Percentiles rank a stretch among this genome's conserved stretches.
Conservation (phyloP, 345 rosid species). For the Pistacia vera region DNA sequence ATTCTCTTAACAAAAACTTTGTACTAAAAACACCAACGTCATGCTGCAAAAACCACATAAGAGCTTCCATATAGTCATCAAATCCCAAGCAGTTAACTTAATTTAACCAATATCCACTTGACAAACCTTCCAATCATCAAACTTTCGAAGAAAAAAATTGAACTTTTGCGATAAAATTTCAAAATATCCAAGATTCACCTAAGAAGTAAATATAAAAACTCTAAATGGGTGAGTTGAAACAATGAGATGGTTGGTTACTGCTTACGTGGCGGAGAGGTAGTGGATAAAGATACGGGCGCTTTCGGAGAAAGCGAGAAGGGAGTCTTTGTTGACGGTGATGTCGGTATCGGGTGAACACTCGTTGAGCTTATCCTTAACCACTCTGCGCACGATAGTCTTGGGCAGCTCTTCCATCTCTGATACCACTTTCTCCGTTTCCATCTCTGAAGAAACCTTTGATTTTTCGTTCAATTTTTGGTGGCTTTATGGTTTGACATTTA, state of each 20-base stretch:
- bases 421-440: slow-evolving; percentile 55
- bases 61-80: neutral
- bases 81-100: neutral
- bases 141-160: neutral
- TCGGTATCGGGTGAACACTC: slow-evolving; percentile 70
- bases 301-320: slow-evolving; percentile 68
- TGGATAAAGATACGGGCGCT: slow-evolving; percentile 79
- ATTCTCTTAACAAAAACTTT: neutral
- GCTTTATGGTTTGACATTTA: too few species aligned
- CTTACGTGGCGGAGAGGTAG: slow-evolving; percentile 73
- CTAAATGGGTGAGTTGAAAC: slow-evolving; percentile 4
- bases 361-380: slow-evolving; percentile 84
- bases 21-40: neutral
- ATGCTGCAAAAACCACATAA: neutral
- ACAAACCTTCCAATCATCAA: neutral
- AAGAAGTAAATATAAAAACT: slow-evolving; percentile 7
- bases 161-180: neutral
- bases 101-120: neutral
- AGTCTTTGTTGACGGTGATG: slow-evolving; percentile 56
- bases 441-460: neutral
- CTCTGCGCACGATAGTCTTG: slow-evolving; percentile 79
- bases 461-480: neutral
- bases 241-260: neutral
- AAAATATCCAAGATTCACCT: neutral
- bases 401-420: slow-evolving; percentile 79